Percentiles rank a stretch among this genome's conserved stretches.
Conservation (phyloP, 2,329 filamentous ascomycete genomes). For the Verticillium zaregamsianum region DNA sequence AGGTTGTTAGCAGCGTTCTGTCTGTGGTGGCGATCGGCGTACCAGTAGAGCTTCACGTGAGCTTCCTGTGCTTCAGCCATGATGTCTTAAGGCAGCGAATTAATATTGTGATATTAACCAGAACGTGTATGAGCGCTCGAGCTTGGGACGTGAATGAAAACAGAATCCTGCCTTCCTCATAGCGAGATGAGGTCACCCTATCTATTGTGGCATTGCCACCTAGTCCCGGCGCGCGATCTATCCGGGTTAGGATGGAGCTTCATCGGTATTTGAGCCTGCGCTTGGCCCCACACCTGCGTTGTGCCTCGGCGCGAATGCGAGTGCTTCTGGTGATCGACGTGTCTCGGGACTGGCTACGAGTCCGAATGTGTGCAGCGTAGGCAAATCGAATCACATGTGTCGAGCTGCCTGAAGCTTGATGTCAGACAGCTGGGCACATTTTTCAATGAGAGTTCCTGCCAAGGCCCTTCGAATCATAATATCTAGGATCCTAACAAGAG, state of each 20-base stretch:
- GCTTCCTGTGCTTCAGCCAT: conserved; percentile 27
- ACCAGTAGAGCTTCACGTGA: conserved; percentile 65
- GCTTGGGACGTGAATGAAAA: too few relatives aligned
- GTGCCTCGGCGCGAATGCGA: not conserved
- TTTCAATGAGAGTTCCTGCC: too few relatives aligned
- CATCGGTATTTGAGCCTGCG: not conserved
- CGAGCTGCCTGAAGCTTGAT: not conserved
- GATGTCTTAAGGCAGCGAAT: not conserved
- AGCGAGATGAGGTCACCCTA: not conserved
- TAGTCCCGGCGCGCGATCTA: not conserved
- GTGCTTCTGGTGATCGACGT: not conserved
- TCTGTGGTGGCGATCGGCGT: conserved; percentile 14
- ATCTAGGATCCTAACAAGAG: too few relatives aligned
- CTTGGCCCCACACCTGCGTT: not conserved
- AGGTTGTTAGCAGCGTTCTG: not conserved
- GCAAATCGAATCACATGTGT: not conserved
- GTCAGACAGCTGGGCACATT: not conserved
- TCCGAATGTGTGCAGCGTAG: not conserved
- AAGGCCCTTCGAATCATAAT: too few relatives aligned
- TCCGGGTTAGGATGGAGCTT: conserved; percentile 1
- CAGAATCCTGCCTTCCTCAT: not conserved
- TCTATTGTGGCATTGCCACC: not conserved
- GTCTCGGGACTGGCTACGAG: not conserved
- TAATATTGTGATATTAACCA: not conserved
- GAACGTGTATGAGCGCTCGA: not conserved